A percentile compares a stretch with the other conserved stretches of the same genome.
Conservation (phyloP, 805 yeast species). For the Spathaspora hagerdaliae region DNA sequence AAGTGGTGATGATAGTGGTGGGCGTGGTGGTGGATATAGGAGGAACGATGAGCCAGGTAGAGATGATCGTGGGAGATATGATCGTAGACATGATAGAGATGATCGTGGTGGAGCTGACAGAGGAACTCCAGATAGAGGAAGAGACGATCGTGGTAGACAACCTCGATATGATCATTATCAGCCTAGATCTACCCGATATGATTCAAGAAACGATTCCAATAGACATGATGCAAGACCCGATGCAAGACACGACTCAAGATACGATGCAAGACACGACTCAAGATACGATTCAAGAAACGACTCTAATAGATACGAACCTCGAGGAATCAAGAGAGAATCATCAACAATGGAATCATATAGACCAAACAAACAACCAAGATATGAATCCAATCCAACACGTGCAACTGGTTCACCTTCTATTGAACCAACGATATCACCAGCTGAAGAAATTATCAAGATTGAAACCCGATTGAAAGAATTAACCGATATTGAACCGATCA, state of each 20-base stretch:
- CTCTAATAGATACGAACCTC: background rate
- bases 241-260: too few species aligned
- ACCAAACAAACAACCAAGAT: background rate
- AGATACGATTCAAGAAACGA: too few species aligned
- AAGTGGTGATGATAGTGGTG: background rate
- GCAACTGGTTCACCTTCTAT: background rate
- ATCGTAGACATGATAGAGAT: background rate
- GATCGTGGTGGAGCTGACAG: background rate
- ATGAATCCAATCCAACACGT: background rate
- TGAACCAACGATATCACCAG: background rate
- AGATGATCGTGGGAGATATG: background rate
- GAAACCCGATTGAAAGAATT: background rate
- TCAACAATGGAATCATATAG: background rate
- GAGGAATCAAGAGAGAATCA: background rate
- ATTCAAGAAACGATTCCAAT: too few species aligned
- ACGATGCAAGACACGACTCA: too few species aligned
- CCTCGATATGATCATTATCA: background rate
- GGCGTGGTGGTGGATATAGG: background rate
- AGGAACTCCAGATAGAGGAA: background rate
- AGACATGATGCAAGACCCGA: too few species aligned
- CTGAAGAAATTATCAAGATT: background rate
- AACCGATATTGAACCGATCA: constrained; percentile 39
- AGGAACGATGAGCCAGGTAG: background rate
- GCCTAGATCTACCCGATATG: background rate
- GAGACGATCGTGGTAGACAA: background rate